Evolutionary conservation across 2,329 filamentous ascomycete genomes (phyloP).

Genomic region (Zalaria obscura): DNA sequence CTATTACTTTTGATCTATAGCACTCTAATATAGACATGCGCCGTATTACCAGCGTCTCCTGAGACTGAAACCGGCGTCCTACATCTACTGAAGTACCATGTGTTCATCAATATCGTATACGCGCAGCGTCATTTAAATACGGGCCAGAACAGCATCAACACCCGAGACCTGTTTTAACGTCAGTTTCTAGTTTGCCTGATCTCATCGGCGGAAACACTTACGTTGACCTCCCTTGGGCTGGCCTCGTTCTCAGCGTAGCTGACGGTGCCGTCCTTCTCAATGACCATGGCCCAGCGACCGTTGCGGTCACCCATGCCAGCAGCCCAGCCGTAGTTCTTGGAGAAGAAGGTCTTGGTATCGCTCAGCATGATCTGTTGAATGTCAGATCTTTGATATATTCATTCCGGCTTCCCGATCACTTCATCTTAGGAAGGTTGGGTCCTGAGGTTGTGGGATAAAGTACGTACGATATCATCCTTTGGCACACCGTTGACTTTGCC

Average conservation of each 20-base stretch:
- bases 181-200: slow-evolving; percentile 9
- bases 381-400: too few relatives aligned
- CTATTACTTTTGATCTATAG: too few relatives aligned
- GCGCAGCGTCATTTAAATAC: slow-evolving; percentile 22
- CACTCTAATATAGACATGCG: too few relatives aligned
- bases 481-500: slow-evolving; percentile 68
- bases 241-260: slow-evolving; percentile 64
- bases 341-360: slow-evolving; percentile 49
- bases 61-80: too few relatives aligned
- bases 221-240: slow-evolving; percentile 33
- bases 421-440: too few relatives aligned
- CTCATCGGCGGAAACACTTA: slow-evolving; percentile 15
- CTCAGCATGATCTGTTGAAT: slow-evolving; percentile 53
- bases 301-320: slow-evolving; percentile 54
- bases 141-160: slow-evolving; percentile 32
- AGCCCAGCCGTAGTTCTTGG: slow-evolving; percentile 64
- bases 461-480: slow-evolving; percentile 49
- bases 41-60: too few relatives aligned
- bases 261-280: slow-evolving; percentile 70
- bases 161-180: slow-evolving; percentile 29
- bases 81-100: too few relatives aligned
- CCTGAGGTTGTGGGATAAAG: too few relatives aligned
- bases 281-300: slow-evolving; percentile 62
- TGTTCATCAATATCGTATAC: too few relatives aligned
- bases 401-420: too few relatives aligned